Evolutionary conservation across 2,329 filamentous ascomycete species (phyloP), one percentile per base, ranked within the genome.

Genomic region (Colletotrichum magnum): DNA sequence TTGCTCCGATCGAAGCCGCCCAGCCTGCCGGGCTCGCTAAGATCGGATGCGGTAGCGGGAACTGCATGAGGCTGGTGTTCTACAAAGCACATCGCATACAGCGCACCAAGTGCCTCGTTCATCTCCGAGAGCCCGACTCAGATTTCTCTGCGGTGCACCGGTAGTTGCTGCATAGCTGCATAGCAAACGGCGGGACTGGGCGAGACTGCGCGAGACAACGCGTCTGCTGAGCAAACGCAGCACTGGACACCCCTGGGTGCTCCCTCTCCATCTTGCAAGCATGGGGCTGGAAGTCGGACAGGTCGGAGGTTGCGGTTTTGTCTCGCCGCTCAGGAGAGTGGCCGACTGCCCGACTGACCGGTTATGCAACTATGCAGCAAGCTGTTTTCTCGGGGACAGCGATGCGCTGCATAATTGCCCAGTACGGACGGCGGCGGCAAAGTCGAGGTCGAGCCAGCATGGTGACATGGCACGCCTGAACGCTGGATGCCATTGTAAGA

Each of bases 1-100:
- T 16, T 48, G 51, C 57, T 65, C 51, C 52, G 51, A 69, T 57
- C 56, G 39, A 51, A 57, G 43, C 50, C 56, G 57, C 32, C 67
- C 67, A 52, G 21, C 50, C 28, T 52, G 26, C 57, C 36, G 63
- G 62, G 63, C 62, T 61, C 51, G 36, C 63, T 56, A 58, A 57
- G 36, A 61, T 58, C 63, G 47, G 67, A 67, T 58, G 63, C 57
- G 56, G 57, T 57, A 52, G 28, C 43, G 58, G 21, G 61, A 53
- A 50, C 51, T 67, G 62, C 67, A 69, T 69, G 67, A 69, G 57
- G 62, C 41, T 67, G 63, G 59, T 53, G 43, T 47, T 67, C 21
- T 52, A 59, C 51, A 28, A 21, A 51, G 66, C 50, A 36, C 48
- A 51, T 52, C 32, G 47, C 64, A 62, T 52, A 41, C 45, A 68